These are phyloP conservation scores for Leptomonas pyrrhocoris DNA, from an alignment of 208 protist species.

Conservation along the genomic window DNA sequence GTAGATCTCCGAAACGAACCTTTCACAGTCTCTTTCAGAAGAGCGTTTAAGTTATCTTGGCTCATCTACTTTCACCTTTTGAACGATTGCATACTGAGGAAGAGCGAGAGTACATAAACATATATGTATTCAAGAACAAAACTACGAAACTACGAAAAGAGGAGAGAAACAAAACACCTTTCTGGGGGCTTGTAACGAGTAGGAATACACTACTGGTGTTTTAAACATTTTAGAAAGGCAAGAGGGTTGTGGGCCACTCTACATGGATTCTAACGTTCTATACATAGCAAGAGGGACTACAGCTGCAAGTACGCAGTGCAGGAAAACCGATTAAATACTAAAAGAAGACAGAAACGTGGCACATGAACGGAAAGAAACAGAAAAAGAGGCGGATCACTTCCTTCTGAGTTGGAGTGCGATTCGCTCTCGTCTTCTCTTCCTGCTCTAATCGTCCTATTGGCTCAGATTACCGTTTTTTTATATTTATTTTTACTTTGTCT, in stretches of 20 bases:
- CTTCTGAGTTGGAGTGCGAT: conserved; percentile 3
- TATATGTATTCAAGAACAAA: too few species aligned
- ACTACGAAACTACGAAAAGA: not conserved
- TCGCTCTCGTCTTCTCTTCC: not conserved
- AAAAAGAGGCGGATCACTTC: not conserved
- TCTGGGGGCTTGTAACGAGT: not conserved
- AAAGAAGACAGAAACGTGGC: not conserved
- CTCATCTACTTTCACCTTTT: too few species aligned
- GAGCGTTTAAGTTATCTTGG: too few species aligned
- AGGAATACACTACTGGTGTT: not conserved
- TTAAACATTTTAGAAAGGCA: conserved; percentile 7
- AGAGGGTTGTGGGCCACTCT: too few species aligned
- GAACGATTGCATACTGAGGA: too few species aligned
- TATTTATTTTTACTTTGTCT: too few species aligned
- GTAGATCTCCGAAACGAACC: too few species aligned
- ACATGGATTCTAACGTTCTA: not conserved
- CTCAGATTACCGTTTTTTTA: conserved; percentile 2
- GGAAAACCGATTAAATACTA: not conserved
- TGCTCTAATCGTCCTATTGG: conserved; percentile 7
- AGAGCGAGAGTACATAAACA: too few species aligned
- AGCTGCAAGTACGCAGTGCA: not conserved
- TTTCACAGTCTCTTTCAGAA: too few species aligned
- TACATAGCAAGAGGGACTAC: conserved; percentile 2
- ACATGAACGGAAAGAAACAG: not conserved
- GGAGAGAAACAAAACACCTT: conserved; percentile 4